These are phyloP conservation scores for Chenopodium album DNA, from an alignment of 148 eudicot genomes.

Conservation along the genomic window DNA sequence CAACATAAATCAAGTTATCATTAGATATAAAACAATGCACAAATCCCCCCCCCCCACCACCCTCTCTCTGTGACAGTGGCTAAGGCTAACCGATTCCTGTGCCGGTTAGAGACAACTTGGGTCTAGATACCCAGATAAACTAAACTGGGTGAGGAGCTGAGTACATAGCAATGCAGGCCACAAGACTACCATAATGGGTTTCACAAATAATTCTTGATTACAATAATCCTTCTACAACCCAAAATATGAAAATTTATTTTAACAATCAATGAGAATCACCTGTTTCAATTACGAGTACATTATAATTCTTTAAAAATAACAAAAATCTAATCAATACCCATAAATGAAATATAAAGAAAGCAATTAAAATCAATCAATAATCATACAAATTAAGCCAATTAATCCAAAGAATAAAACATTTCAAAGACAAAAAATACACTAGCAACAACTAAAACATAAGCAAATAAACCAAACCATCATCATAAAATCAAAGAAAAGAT, in stretches of 20 bases:
- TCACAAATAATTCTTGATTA: neutral
- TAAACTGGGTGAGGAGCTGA: neutral
- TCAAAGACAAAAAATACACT: too few species aligned
- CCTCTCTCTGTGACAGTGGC: neutral
- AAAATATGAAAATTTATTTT: neutral
- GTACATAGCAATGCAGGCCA: conserved; percentile 11
- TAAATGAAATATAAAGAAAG: neutral
- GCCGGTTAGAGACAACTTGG: neutral
- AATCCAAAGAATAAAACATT: neutral
- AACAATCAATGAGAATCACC: neutral
- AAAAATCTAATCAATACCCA: conserved; percentile 3
- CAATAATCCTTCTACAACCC: neutral
- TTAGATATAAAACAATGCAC: neutral
- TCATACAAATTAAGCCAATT: neutral
- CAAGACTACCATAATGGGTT: neutral
- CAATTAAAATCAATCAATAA: neutral
- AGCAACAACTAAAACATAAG: too few species aligned
- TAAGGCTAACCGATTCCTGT: neutral
- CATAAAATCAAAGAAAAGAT: neutral
- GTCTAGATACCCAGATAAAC: neutral
- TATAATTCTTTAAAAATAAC: neutral
- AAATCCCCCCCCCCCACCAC: neutral
- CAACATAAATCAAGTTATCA: neutral
- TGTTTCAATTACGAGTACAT: neutral
- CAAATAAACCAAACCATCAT: neutral